phyloP scores from a whole-genome alignment of 2,329 filamentous ascomycete genomes.

The Xylariaceae sp. region DNA sequence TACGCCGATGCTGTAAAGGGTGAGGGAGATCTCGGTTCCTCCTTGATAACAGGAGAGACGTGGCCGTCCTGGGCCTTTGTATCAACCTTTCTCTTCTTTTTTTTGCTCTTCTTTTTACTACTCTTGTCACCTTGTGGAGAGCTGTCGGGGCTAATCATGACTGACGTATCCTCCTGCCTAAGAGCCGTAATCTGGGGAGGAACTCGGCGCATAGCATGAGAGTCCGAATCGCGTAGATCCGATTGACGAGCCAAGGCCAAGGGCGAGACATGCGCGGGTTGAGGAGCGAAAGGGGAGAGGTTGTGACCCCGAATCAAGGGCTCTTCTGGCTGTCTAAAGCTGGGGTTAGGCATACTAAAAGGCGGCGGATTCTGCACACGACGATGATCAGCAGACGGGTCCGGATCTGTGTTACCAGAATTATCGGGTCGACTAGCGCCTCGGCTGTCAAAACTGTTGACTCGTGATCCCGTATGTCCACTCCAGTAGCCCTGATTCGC shows the following conservation, averaged over 20 bases:
- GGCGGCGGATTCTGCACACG: conserved; percentile 33
- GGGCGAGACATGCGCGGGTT: conserved; percentile 64
- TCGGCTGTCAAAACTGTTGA: conserved; percentile 37
- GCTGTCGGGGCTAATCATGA: conserved; percentile 54
- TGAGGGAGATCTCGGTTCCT: conserved; percentile 60
- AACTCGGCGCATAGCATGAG: conserved; percentile 35
- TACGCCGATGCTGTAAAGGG: conserved; percentile 50
- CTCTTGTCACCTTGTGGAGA: conserved; percentile 50
- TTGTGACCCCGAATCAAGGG: conserved; percentile 69
- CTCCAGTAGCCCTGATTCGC: conserved; percentile 8
- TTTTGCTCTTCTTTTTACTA: conserved; percentile 50
- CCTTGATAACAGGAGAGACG: conserved; percentile 54
- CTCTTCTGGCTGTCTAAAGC: conserved; percentile 44
- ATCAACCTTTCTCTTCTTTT: conserved; percentile 48
- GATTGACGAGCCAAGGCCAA: conserved; percentile 43
- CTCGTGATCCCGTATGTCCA: conserved; percentile 27
- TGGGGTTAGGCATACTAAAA: conserved; percentile 35
- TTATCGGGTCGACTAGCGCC: conserved; percentile 41
- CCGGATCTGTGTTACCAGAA: conserved; percentile 35
- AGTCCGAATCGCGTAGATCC: conserved; percentile 30
- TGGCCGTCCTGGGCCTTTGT: conserved; percentile 44
- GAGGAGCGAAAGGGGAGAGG: conserved; percentile 66
- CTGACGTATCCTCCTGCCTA: conserved; percentile 42
- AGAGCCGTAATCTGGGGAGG: conserved; percentile 54
- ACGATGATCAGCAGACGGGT: conserved; percentile 33